Evolutionary conservation across 805 yeast species (phyloP).

Genomic region (Lipomyces orientalis): DNA sequence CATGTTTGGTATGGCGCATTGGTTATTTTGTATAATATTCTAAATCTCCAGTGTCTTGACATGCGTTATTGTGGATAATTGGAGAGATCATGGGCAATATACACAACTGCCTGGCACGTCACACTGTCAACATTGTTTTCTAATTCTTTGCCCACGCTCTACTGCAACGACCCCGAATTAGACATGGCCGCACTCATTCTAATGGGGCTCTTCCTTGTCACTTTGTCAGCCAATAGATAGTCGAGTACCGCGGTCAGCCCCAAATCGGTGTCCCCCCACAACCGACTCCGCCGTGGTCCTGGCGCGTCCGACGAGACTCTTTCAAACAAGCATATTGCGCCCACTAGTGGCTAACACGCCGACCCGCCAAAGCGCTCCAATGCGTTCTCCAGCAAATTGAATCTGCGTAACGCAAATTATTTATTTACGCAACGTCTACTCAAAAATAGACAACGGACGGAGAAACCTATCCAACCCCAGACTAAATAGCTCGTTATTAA

Average conservation of each 20-base stretch:
- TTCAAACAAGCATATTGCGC: too few relatives aligned
- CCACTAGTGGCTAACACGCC: too few relatives aligned
- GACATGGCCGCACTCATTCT: background rate
- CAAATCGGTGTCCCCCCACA: background rate
- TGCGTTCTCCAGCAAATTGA: too few relatives aligned
- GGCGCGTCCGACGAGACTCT: too few relatives aligned
- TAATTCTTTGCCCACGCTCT: too few relatives aligned
- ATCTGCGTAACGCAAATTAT: background rate
- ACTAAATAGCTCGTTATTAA: conserved; percentile 62
- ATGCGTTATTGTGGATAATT: too few relatives aligned
- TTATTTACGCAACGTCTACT: conserved; percentile 9
- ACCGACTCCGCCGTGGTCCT: too few relatives aligned
- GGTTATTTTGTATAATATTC: background rate
- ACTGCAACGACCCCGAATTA: background rate
- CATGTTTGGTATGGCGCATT: background rate
- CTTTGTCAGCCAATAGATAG: background rate
- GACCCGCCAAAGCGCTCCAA: too few relatives aligned
- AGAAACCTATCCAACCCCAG: conserved; percentile 59
- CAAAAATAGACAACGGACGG: conserved; percentile 38
- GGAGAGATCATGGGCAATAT: too few relatives aligned
- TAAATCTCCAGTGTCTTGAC: background rate
- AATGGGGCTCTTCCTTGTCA: background rate
- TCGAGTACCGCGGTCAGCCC: background rate
- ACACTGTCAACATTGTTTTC: too few relatives aligned
- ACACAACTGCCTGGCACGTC: too few relatives aligned